Base-by-base conservation (phyloP, 257 asterid species). In the Ballota nigra region DNA sequence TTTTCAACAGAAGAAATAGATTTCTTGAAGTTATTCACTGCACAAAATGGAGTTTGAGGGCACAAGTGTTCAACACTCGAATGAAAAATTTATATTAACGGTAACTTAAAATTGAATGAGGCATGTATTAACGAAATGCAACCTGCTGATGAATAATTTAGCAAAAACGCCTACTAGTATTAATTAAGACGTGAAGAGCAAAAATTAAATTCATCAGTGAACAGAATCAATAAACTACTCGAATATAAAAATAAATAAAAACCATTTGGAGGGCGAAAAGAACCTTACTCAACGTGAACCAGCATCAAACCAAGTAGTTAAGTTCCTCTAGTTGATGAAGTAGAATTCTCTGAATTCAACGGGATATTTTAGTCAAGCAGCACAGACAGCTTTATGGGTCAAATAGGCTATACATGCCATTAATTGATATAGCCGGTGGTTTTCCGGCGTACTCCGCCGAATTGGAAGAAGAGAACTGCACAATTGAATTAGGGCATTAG, bases 1-100 rank as follows among this genome's bases (percentile, higher is more conserved):
- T 63, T 66, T 59, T 69, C 75, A 69, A 76, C 69, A 64, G 69
- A 33, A 69, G 71, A 75, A 57, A 73, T 70, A 68, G 74, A 53
- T 55, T 67, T 65, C 76, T 13, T 67, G 84, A 80, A 81, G 52
- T 66, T 79, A 82, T 77, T 84, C 84, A 78, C 87, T 76, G 88
- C 85, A 69, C 13, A 77, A 67, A 72, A 81, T 47, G 53, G 19
- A 60, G 19, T 58, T 53, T 29, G 7, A 33, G 19, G 69, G 16
- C 59, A 47, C 58, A 26, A 63, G 40, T 38, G 60, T 26, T 29
- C 66, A 69, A 29, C 15, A 49, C 55, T 63, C 29, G 4, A 57
- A 24, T 18, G 60, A 60, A 52, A 5, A 73, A 16, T 5, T 26
- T 12, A 57, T 59, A 20, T 8, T 40, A 53, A 64, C 12, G 33